Conservation (phyloP, 2,329 filamentous ascomycete genomes). For the Colletotrichum sp. region DNA sequence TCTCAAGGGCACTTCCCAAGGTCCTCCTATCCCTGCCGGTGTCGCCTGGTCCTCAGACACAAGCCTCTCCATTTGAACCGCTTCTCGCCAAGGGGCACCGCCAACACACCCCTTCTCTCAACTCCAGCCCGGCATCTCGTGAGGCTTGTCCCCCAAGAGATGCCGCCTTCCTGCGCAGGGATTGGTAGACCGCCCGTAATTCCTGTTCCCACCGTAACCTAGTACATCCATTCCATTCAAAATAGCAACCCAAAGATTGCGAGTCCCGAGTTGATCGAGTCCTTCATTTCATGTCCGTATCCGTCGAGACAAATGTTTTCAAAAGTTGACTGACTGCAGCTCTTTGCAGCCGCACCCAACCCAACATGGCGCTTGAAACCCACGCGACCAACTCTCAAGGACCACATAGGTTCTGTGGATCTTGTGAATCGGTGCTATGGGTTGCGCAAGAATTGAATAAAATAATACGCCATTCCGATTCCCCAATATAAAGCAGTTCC, state of each 20-base stretch:
- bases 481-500: neutral
- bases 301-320: neutral
- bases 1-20: neutral
- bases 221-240: neutral
- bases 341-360: neutral
- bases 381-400: neutral
- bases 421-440: neutral
- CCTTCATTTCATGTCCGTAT: neutral
- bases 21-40: neutral
- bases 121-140: neutral
- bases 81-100: neutral
- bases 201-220: neutral
- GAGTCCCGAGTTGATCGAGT: neutral
- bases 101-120: neutral
- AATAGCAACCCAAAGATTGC: neutral
- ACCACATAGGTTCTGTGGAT: neutral
- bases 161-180: conserved; percentile 1
- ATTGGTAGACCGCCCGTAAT: neutral
- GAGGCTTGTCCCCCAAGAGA: neutral
- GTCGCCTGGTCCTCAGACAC: neutral
- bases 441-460: neutral
- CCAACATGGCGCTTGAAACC: neutral
- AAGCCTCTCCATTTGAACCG: neutral
- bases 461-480: neutral
- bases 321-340: neutral